These are phyloP conservation scores for Aplosporella prunicola DNA, from an alignment of 2,329 filamentous ascomycete species.

Conservation along the genomic window DNA sequence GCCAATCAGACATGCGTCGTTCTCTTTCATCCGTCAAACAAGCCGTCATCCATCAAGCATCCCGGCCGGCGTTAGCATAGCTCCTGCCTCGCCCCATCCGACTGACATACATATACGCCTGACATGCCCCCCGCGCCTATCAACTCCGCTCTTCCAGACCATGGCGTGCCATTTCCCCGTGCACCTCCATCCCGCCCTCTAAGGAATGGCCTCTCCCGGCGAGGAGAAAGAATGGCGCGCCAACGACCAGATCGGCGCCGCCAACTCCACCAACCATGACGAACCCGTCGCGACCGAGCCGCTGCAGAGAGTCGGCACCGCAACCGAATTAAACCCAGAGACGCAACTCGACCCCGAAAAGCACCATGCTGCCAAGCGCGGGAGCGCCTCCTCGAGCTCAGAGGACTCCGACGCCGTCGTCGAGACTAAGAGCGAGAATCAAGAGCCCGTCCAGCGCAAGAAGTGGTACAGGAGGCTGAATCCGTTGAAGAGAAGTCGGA, in stretches of 20 bases:
- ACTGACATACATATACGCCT: too few species aligned
- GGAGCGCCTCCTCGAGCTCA: conserved; percentile 19
- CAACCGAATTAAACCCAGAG: conserved; percentile 24
- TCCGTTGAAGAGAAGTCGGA: conserved; percentile 38
- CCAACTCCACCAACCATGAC: conserved; percentile 25
- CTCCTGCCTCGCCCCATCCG: too few species aligned
- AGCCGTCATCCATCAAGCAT: too few species aligned
- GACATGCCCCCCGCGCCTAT: too few species aligned
- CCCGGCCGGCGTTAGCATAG: too few species aligned
- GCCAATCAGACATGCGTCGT: too few species aligned
- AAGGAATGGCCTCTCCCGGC: conserved; percentile 17
- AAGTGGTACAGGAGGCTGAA: conserved; percentile 50
- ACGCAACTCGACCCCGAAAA: conserved; percentile 6
- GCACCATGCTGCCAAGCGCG: conserved; percentile 14
- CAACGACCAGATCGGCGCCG: conserved; percentile 26
- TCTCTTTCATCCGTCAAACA: too few species aligned
- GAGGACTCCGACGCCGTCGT: conserved; percentile 23
- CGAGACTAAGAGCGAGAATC: conserved; percentile 11
- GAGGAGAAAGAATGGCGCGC: conserved; percentile 30
- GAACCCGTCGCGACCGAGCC: conserved; percentile 34
- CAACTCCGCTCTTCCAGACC: too few species aligned
- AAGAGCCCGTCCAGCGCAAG: neutral
- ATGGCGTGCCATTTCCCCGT: too few species aligned
- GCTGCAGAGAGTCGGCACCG: conserved; percentile 24
- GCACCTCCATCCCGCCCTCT: neutral